These are phyloP conservation scores for Penicillium paneum DNA, from an alignment of 2,329 filamentous ascomycete species.

Conservation along the genomic window DNA sequence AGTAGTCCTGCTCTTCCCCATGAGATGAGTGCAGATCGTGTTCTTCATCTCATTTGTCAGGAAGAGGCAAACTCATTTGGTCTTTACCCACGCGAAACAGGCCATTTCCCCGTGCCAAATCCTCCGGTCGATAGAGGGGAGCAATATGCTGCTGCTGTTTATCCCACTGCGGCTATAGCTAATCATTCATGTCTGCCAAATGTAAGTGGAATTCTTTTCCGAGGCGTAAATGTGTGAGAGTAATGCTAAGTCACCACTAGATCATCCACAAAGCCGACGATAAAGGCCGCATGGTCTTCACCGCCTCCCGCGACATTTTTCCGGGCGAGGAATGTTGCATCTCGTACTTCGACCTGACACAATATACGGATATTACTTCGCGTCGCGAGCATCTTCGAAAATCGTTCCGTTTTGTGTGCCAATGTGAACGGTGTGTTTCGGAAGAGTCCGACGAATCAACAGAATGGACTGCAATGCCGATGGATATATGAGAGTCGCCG, in stretches of 20 bases:
- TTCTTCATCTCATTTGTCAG: conserved; percentile 26
- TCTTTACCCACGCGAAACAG: conserved; percentile 26
- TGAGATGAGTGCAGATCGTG: conserved; percentile 13
- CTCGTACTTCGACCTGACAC: conserved; percentile 32
- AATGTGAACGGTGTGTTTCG: conserved; percentile 25
- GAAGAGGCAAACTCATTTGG: conserved; percentile 29
- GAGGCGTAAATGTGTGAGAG: not conserved
- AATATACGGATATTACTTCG: conserved; percentile 15
- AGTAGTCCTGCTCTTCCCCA: conserved; percentile 18
- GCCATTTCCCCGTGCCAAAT: conserved; percentile 12
- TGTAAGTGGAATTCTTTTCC: conserved; percentile 10
- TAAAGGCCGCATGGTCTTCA: conserved; percentile 31
- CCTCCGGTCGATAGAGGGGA: conserved; percentile 17
- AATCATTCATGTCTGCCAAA: conserved; percentile 27
- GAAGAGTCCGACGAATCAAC: conserved; percentile 19
- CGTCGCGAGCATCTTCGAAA: conserved; percentile 26
- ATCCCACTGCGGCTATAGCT: conserved; percentile 24
- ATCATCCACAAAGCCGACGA: conserved; percentile 32
- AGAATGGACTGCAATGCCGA: conserved; percentile 23
- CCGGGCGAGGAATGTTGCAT: conserved; percentile 35
- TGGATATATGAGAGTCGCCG: conserved; percentile 7
- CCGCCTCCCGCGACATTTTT: conserved; percentile 27
- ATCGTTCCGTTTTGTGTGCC: conserved; percentile 31
- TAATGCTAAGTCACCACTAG: conserved; percentile 12
- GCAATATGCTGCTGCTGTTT: conserved; percentile 25